These are phyloP conservation scores for Patellifolia procumbens DNA, from an alignment of 179 eudicot species.

Conservation along the genomic window DNA sequence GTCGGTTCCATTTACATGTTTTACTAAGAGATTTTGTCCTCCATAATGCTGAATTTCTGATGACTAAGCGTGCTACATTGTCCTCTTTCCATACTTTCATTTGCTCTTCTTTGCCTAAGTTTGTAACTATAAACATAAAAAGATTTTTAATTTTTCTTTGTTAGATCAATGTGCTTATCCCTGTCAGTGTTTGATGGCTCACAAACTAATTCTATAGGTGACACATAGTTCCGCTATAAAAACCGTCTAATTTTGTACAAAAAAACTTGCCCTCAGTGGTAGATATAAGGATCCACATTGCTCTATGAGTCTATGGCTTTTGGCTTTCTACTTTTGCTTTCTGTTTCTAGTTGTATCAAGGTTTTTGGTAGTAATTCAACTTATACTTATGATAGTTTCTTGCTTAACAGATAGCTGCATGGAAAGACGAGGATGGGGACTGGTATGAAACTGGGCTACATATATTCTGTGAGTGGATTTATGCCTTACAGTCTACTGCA, in stretches of 20 bases:
- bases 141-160: neutral
- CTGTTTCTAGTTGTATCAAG: neutral
- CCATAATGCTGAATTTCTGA: neutral
- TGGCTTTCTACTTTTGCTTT: neutral
- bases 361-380: neutral
- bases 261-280: neutral
- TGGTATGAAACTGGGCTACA: conserved; percentile 99
- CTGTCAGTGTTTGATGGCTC: neutral
- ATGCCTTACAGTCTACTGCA: neutral
- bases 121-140: neutral
- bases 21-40: neutral
- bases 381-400: neutral
- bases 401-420: conserved; percentile 75
- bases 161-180: neutral
- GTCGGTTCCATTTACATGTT: neutral
- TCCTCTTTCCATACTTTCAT: neutral
- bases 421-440: conserved; percentile 98
- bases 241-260: neutral
- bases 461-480: conserved; percentile 79
- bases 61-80: neutral
- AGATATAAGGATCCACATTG: neutral
- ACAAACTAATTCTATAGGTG: neutral
- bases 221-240: neutral
- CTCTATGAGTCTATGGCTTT: too few species aligned
- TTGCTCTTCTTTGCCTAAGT: neutral